A percentile compares a stretch with the other conserved stretches of the same genome.
These are phyloP conservation scores for Calocybe indica DNA, from an alignment of 768 basidiomycete genomes.

Conservation along the genomic window DNA sequence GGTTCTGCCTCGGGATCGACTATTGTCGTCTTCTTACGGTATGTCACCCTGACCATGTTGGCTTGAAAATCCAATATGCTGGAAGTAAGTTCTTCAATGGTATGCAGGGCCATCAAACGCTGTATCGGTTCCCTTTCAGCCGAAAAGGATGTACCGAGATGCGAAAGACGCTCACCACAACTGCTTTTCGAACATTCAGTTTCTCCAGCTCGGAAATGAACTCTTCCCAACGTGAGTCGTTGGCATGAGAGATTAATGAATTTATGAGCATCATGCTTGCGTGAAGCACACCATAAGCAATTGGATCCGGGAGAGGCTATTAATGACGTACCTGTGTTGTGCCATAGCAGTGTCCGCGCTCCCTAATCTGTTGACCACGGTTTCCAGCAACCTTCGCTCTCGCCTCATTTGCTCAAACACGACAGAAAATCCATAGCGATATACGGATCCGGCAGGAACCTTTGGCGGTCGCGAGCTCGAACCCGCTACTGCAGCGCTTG, in stretches of 20 bases:
- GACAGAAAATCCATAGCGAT: conserved; percentile 76
- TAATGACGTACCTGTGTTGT: conserved; percentile 58
- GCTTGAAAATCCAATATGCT: conserved; percentile 86
- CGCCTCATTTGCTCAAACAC: conserved; percentile 81
- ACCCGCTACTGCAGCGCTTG: conserved; percentile 51
- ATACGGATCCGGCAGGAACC: conserved; percentile 64
- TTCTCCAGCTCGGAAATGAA: conserved; percentile 72
- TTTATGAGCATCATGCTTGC: conserved; percentile 86
- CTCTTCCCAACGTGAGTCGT: conserved; percentile 71
- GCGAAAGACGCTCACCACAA: conserved; percentile 50
- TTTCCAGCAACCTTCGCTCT: conserved; percentile 66
- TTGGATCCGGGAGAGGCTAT: background rate
- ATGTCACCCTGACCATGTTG: conserved; percentile 72
- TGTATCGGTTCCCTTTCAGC: conserved; percentile 17
- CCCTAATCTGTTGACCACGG: conserved; percentile 73
- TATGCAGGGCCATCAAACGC: conserved; percentile 81
- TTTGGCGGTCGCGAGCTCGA: conserved; percentile 52
- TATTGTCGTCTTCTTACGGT: conserved; percentile 73
- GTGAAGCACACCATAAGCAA: conserved; percentile 8
- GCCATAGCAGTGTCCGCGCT: conserved; percentile 85
- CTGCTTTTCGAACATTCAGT: conserved; percentile 74
- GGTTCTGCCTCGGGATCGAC: conserved; percentile 66
- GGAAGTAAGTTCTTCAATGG: conserved; percentile 75
- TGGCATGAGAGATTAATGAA: conserved; percentile 75
- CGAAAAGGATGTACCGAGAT: background rate